Evolutionary conservation across 805 yeast species (phyloP).

Genomic region (Peterozyma toletana): DNA sequence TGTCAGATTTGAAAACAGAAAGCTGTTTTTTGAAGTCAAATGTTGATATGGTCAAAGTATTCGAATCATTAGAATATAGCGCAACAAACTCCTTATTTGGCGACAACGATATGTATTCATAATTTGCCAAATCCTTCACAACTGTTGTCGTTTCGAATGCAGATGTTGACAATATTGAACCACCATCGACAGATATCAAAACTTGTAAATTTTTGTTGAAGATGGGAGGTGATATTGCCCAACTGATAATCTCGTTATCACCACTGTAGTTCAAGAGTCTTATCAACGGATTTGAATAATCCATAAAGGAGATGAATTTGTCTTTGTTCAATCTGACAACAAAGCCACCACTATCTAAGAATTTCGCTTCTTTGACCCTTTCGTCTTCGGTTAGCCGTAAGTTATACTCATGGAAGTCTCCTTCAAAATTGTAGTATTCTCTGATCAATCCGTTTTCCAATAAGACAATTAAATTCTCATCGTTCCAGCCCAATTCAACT

Average conservation of each 20-base stretch:
- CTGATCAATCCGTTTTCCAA: constrained; percentile 46
- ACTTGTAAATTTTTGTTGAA: constrained; percentile 11
- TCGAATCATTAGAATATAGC: constrained; percentile 29
- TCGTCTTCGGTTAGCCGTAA: constrained; percentile 26
- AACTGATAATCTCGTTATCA: constrained; percentile 2
- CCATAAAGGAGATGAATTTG: constrained; percentile 31
- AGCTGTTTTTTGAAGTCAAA: constrained; percentile 35
- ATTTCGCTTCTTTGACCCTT: constrained; percentile 25
- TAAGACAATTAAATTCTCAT: constrained; percentile 52
- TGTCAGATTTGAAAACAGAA: constrained; percentile 32
- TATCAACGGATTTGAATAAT: constrained; percentile 25
- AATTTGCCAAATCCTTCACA: constrained; percentile 11
- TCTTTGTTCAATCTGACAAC: constrained; percentile 32
- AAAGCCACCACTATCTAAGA: constrained; percentile 33
- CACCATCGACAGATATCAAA: background rate
- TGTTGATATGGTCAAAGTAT: constrained; percentile 44
- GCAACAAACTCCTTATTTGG: constrained; percentile 55
- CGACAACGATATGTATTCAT: constrained; percentile 30
- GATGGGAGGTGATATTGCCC: constrained; percentile 13
- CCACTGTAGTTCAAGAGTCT: constrained; percentile 17
- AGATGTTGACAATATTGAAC: background rate
- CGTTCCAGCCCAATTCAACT: constrained; percentile 45
- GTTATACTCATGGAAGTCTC: constrained; percentile 53
- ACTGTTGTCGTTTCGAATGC: background rate
- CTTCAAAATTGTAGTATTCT: constrained; percentile 56